Percentiles rank a stretch among this genome's conserved stretches.
Evolutionary conservation across 2,329 filamentous ascomycete species (phyloP).

Genomic region (Paecilomyces formosus): DNA sequence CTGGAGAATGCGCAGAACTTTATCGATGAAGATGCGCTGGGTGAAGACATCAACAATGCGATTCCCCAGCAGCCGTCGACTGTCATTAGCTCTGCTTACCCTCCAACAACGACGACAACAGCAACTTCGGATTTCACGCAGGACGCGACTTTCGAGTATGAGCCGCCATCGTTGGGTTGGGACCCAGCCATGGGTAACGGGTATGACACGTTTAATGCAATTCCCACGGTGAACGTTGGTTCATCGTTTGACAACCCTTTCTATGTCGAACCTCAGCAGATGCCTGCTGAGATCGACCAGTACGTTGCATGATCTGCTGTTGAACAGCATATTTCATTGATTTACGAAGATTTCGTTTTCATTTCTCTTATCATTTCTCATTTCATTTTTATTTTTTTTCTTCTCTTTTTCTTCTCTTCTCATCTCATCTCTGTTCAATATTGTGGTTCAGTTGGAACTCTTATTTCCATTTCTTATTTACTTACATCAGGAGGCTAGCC

Average conservation of each 20-base stretch:
- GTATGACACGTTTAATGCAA: conserved; percentile 19
- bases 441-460: conserved; percentile 2
- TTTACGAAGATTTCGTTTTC: conserved; percentile 4
- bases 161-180: conserved; percentile 14
- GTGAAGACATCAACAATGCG: conserved; percentile 12
- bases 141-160: conserved; percentile 10
- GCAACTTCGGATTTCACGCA: conserved; percentile 6
- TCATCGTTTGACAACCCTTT: conserved; percentile 23
- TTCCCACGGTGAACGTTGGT: conserved; percentile 22
- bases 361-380: conserved; percentile 6
- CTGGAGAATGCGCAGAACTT: conserved; percentile 23
- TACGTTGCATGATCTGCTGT: conserved; percentile 28
- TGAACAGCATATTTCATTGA: conserved; percentile 13
- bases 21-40: conserved; percentile 16
- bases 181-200: conserved; percentile 20
- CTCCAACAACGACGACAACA: neutral
- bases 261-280: conserved; percentile 23
- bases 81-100: neutral
- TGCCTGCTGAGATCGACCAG: conserved; percentile 26
- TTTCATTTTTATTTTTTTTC: conserved; percentile 2
- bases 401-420: conserved; percentile 2
- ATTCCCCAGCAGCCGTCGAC: conserved; percentile 2
- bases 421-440: neutral
- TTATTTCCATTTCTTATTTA: neutral
- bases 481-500: neutral